These are phyloP conservation scores for Mycogone perniciosa DNA, from an alignment of 2,329 filamentous ascomycete species.

Conservation along the genomic window DNA sequence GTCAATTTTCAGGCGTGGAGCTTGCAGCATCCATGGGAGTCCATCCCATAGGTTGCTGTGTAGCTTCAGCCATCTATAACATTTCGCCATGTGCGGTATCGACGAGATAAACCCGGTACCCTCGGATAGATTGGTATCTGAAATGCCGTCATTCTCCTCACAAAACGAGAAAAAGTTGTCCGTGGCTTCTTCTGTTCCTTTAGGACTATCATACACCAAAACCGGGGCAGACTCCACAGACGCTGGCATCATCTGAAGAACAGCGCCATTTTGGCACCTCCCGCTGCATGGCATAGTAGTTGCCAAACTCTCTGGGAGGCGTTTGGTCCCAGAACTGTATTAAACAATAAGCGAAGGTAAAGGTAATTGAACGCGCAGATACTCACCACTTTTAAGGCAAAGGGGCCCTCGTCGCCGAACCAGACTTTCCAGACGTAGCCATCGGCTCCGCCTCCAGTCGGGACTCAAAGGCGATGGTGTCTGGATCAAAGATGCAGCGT, in stretches of 20 bases:
- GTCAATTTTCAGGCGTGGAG: not conserved
- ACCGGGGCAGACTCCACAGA: not conserved
- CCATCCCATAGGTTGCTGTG: not conserved
- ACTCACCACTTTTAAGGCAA: conserved; percentile 10
- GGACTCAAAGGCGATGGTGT: not conserved
- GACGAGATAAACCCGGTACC: not conserved
- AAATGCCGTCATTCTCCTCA: not conserved
- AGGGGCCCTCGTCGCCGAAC: conserved; percentile 5
- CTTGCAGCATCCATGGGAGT: not conserved
- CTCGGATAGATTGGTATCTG: not conserved
- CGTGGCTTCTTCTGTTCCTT: not conserved
- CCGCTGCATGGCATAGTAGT: conserved; percentile 11
- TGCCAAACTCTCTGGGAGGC: not conserved
- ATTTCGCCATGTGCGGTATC: conserved; percentile 2
- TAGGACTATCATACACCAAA: not conserved
- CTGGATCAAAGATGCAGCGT: conserved; percentile 1
- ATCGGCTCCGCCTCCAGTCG: conserved; percentile 7
- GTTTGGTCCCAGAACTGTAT: conserved; percentile 7
- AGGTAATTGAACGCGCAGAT: not conserved
- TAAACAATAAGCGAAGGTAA: not conserved
- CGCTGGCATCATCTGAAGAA: conserved; percentile 11
- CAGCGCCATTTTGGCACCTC: conserved; percentile 11
- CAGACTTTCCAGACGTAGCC: conserved; percentile 11
- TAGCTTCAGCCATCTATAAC: conserved; percentile 11
- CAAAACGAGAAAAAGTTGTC: not conserved